Conservation (phyloP, 805 yeast genomes). For the Hanseniaspora taiwanica region DNA sequence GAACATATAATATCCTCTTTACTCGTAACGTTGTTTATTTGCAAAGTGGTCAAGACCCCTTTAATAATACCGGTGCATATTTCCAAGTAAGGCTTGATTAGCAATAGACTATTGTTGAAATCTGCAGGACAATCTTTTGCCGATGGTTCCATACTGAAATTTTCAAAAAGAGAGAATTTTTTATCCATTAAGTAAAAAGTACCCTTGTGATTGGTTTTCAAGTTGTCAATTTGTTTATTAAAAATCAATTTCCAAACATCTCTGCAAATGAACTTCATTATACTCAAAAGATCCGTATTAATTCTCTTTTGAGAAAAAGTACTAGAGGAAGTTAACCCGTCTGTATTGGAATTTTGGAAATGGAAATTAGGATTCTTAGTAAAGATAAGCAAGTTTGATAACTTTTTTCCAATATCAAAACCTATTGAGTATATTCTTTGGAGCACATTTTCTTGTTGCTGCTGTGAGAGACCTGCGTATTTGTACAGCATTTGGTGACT, state of each 20-base stretch:
- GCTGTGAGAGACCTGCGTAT: constrained; percentile 24
- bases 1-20: constrained; percentile 16
- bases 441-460: constrained; percentile 36
- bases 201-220: constrained; percentile 80
- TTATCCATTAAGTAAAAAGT: constrained; percentile 24
- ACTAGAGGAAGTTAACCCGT: background rate
- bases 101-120: background rate
- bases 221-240: constrained; percentile 80
- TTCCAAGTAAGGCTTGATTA: constrained; percentile 20
- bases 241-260: constrained; percentile 79
- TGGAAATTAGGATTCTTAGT: constrained; percentile 36
- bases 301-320: background rate
- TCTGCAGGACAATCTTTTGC: background rate
- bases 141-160: background rate
- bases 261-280: constrained; percentile 85
- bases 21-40: constrained; percentile 8
- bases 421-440: constrained; percentile 61
- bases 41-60: constrained; percentile 21
- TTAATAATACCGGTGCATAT: constrained; percentile 22
- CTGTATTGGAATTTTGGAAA: constrained; percentile 5
- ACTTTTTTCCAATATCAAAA: constrained; percentile 48
- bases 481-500: constrained; percentile 29
- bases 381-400: constrained; percentile 35
- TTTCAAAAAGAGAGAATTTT: constrained; percentile 5
- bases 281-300: constrained; percentile 55